phyloP scores from a whole-genome alignment of 148 eudicot genomes.

The Gaultheria prostrata region DNA sequence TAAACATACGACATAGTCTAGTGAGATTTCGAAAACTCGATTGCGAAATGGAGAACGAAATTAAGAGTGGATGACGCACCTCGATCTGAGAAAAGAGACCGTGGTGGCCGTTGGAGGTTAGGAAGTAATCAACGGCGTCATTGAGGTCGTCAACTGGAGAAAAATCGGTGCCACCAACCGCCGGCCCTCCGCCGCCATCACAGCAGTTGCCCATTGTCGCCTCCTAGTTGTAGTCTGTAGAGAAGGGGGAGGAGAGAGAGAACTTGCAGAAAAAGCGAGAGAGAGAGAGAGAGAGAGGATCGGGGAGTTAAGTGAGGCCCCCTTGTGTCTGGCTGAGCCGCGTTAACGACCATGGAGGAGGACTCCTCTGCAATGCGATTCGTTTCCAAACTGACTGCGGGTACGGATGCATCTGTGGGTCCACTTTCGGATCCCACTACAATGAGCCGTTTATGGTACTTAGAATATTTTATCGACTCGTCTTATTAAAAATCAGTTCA shows the following conservation, averaged over 20 bases:
- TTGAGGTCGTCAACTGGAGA: conserved; percentile 37
- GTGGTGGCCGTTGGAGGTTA: conserved; percentile 58
- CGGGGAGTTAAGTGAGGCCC: neutral
- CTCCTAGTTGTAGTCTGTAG: neutral
- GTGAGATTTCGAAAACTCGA: neutral
- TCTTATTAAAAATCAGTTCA: no score
- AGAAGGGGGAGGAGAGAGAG: neutral
- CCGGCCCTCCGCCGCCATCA: conserved; percentile 69
- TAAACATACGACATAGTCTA: neutral
- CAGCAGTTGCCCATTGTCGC: conserved; percentile 87
- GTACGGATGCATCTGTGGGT: no score
- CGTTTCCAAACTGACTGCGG: neutral
- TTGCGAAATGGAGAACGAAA: neutral
- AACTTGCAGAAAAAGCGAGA: neutral
- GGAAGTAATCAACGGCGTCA: conserved; percentile 75
- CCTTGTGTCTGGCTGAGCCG: neutral
- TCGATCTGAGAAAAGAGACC: conserved; percentile 88
- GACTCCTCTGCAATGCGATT: neutral
- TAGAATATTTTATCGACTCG: no score
- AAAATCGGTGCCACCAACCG: conserved; percentile 49
- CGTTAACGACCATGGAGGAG: neutral
- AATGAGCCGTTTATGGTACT: no score
- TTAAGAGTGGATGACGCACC: conserved; percentile 33
- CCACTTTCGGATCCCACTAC: no score
- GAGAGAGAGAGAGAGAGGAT: neutral